These are phyloP conservation scores for Knoxia roxburghii DNA, from an alignment of 257 asterid species.

Conservation along the genomic window DNA sequence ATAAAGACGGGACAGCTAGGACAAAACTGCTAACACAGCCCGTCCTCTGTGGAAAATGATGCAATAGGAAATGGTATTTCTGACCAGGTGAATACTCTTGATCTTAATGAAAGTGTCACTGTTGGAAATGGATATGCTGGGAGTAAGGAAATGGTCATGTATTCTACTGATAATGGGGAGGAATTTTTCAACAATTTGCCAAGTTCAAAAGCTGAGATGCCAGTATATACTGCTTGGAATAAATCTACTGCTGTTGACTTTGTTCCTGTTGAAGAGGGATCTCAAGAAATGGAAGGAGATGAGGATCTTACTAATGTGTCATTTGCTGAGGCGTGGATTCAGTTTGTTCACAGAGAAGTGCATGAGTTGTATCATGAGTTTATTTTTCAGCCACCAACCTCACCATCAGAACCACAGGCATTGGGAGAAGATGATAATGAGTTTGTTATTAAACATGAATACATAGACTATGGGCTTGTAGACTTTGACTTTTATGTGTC, in stretches of 20 bases:
- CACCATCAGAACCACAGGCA: constrained; percentile 14
- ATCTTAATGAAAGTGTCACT: constrained; percentile 43
- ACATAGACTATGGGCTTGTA: constrained; percentile 14
- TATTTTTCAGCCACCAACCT: constrained; percentile 18
- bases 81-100: constrained; percentile 59
- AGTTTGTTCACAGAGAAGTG: constrained; percentile 13
- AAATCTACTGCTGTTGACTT: constrained; percentile 37
- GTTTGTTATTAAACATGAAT: constrained; percentile 4
- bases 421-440: constrained; percentile 16
- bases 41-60: constrained; percentile 52
- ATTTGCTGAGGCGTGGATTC: constrained; percentile 28
- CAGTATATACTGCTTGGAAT: constrained; percentile 49
- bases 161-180: constrained; percentile 68
- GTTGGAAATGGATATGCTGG: constrained; percentile 41
- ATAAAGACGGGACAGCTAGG: constrained; percentile 90
- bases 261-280: constrained; percentile 29
- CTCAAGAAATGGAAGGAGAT: constrained; percentile 43
- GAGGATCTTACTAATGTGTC: constrained; percentile 64
- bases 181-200: constrained; percentile 92
- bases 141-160: constrained; percentile 39
- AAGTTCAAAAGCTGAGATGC: constrained; percentile 85
- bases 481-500: constrained; percentile 17
- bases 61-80: constrained; percentile 38
- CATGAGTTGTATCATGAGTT: constrained; percentile 22
- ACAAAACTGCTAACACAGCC: constrained; percentile 73